Conservation (phyloP, 345 rosid species). For the Syzygium oleosum region DNA sequence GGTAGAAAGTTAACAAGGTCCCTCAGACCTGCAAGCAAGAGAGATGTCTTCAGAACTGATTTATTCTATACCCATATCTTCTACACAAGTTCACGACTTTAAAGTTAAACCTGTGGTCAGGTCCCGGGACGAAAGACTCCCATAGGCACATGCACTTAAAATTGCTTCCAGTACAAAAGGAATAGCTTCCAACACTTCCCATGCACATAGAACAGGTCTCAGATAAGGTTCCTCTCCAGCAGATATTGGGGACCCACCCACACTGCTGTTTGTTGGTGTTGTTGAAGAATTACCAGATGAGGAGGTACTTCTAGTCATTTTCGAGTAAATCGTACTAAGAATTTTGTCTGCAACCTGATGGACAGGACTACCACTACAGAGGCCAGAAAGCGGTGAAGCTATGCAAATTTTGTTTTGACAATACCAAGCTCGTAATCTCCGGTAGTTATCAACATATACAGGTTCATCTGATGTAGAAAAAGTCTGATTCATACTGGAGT, state of each 20-base stretch:
- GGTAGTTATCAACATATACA: slow-evolving; percentile 38
- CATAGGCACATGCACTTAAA: slow-evolving; percentile 64
- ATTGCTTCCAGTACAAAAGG: slow-evolving; percentile 59
- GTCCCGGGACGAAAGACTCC: slow-evolving; percentile 58
- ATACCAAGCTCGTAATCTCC: slow-evolving; percentile 60
- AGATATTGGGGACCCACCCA: slow-evolving; percentile 27
- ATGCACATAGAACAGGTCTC: slow-evolving; percentile 52
- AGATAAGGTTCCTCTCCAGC: slow-evolving; percentile 34
- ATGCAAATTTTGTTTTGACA: slow-evolving; percentile 54
- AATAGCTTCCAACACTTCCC: slow-evolving; percentile 61
- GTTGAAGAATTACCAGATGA: slow-evolving; percentile 28
- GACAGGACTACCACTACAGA: slow-evolving; percentile 40
- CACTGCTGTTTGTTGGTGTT: slow-evolving; percentile 21
- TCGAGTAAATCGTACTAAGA: slow-evolving; percentile 47
- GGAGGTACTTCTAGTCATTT: slow-evolving; percentile 25
- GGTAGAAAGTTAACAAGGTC: slow-evolving; percentile 62
- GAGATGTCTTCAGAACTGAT: background rate
- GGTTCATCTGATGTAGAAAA: slow-evolving; percentile 22
- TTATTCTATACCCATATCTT: background rate
- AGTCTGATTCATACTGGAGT: slow-evolving; percentile 6
- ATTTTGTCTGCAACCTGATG: slow-evolving; percentile 49
- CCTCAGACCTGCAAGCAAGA: slow-evolving; percentile 36
- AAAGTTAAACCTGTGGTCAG: slow-evolving; percentile 38
- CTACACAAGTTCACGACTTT: background rate
- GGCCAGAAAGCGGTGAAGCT: slow-evolving; percentile 48